Evolutionary conservation across 352 stramenopile genomes (phyloP), one percentile per base, ranked within the genome.

Genomic region (Blastocystis sp.): DNA sequence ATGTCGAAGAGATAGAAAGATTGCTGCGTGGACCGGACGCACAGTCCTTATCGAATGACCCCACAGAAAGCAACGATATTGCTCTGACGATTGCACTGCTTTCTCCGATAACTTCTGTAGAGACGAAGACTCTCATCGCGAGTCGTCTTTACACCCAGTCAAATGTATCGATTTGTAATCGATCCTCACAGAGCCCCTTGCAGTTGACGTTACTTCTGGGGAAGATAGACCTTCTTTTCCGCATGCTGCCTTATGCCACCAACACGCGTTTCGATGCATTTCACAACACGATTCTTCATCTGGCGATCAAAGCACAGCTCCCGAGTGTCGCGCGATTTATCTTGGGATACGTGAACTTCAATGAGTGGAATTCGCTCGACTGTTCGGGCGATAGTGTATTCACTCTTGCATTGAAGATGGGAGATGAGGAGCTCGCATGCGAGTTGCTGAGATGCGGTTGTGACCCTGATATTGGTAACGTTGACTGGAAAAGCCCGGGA

Each of bases 251-350:
- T 2, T 45, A 59, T 11, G 63, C 63, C 16, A 63, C 37, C 30
- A 79, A 76, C 37, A 53, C 59, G 5, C 66, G 78, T 37, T 59
- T 76, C 20, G 63, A 89, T 26, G 18, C 13, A 3, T 85, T 68
- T 37, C 18, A 26, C 43, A 89, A 89, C 45, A 78, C 78, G 18
- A 79, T 89, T 64, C 78, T 89, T 2, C 78, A 89, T 55, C 78
- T 89, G 4, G 78, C 78, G 1, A 65, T 89, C 20, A 89, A 89
- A 34, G 78, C 78, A 3, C 11, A 62, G 26, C 66, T 89, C 5
- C n/a, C 66, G 59, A 89, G 53, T 16, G 43, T 79, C 5, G 78
- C 78, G 47, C 56, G 78, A 3, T 89, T 68, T 43, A 66, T 79
- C 30, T 30, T 89, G 18, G 53, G 66, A 6, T 63, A 66, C 34